phyloP scores from a whole-genome alignment of 768 basidiomycete species.

The Tephrocybe sp. region DNA sequence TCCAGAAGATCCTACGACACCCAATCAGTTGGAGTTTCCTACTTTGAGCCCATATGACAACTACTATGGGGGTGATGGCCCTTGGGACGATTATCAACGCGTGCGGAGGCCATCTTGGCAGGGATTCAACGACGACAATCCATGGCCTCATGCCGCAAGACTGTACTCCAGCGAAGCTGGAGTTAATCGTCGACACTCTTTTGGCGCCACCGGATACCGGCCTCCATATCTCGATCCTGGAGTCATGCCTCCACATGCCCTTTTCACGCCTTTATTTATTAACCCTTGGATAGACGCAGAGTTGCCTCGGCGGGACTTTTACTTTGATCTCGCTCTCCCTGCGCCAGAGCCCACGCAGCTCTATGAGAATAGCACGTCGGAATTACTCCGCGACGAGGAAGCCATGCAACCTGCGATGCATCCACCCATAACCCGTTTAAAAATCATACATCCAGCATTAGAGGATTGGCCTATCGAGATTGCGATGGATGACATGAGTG shows the following conservation, averaged over 20 bases:
- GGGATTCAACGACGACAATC: neutral
- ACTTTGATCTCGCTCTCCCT: constrained; percentile 5
- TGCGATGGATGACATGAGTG: neutral
- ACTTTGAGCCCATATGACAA: neutral
- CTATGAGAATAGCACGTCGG: neutral
- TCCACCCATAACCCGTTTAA: neutral
- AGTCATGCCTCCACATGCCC: neutral
- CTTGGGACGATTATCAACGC: neutral
- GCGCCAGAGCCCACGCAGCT: neutral
- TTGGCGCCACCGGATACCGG: neutral
- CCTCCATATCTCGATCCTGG: neutral
- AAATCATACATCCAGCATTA: neutral
- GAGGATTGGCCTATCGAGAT: constrained; percentile 4
- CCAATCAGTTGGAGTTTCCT: neutral
- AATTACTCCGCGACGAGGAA: neutral
- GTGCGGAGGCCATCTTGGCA: neutral
- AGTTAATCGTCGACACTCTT: neutral
- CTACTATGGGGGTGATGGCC: neutral
- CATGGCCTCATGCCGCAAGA: neutral
- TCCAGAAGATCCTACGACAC: constrained; percentile 8
- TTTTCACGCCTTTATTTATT: neutral
- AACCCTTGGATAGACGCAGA: constrained; percentile 8
- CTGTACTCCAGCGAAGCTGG: neutral
- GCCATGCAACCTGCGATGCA: neutral
- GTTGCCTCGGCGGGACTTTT: constrained; percentile 1